Conservation (phyloP, 306 rosid genomes). For the Dryas alaskensis region DNA sequence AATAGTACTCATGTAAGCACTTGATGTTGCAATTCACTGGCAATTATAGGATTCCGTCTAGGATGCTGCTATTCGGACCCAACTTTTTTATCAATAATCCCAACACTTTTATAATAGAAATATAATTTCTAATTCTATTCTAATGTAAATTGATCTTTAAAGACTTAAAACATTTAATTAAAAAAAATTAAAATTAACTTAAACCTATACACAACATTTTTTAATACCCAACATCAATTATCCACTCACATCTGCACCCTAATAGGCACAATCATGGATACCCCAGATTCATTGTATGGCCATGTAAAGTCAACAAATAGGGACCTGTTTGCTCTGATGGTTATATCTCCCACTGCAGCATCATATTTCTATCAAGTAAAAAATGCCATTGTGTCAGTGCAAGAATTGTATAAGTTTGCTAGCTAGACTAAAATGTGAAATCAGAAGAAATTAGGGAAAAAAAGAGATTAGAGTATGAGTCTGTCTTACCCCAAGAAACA, state of each 20-base stretch:
- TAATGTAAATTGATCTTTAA: no score
- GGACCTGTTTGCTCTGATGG: slow-evolving; percentile 46
- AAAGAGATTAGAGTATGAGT: neutral
- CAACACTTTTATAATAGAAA: no score
- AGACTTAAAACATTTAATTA: no score
- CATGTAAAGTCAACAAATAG: slow-evolving; percentile 47
- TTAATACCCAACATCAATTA: no score
- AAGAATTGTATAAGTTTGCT: neutral
- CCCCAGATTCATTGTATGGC: slow-evolving; percentile 61
- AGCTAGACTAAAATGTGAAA: neutral
- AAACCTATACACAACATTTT: no score
- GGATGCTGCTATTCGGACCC: no score
- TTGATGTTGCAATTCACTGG: no score
- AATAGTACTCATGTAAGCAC: no score
- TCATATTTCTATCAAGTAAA: slow-evolving; percentile 36
- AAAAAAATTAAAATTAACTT: no score
- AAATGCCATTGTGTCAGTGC: neutral
- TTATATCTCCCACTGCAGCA: slow-evolving; percentile 31
- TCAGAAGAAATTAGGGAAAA: neutral
- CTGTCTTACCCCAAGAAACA: slow-evolving; percentile 38
- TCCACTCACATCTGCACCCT: neutral
- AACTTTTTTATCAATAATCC: no score
- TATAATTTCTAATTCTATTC: no score
- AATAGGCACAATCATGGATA: slow-evolving; percentile 50
- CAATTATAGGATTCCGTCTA: no score